These are phyloP conservation scores for Neurospora sp. DNA, from an alignment of 495 filamentous ascomycete genomes.

Conservation along the genomic window DNA sequence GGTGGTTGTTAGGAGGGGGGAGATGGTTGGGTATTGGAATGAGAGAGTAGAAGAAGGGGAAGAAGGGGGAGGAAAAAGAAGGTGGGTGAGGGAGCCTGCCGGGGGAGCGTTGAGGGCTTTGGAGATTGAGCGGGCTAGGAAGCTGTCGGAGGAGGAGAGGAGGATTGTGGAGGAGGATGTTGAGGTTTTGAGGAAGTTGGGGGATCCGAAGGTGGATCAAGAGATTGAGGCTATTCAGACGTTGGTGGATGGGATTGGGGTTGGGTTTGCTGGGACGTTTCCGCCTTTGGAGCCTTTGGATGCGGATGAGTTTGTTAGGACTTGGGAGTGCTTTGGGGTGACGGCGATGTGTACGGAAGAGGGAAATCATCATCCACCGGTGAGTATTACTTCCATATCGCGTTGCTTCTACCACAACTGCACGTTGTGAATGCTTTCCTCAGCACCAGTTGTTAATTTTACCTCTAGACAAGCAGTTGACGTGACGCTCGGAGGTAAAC, in stretches of 20 bases:
- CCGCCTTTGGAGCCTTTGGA: slow-evolving; percentile 1
- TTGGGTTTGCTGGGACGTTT: slow-evolving; percentile 5
- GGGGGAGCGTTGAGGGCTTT: slow-evolving; percentile 8
- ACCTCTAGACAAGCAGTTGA: not conserved
- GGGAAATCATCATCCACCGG: too few relatives aligned
- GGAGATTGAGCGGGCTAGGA: slow-evolving; percentile 16
- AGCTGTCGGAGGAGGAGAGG: slow-evolving; percentile 15
- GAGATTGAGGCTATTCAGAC: slow-evolving; percentile 20
- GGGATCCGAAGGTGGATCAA: slow-evolving; percentile 13
- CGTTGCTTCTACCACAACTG: too few relatives aligned
- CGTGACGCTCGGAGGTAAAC: not conserved
- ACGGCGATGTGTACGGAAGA: not conserved
- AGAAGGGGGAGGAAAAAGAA: not conserved
- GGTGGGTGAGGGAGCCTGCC: slow-evolving; percentile 1
- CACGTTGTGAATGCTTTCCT: too few relatives aligned
- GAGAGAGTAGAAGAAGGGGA: not conserved
- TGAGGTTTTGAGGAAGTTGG: slow-evolving; percentile 11
- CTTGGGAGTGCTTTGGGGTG: not conserved
- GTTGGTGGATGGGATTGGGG: slow-evolving; percentile 11
- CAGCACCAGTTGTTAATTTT: not conserved
- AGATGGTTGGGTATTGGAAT: slow-evolving; percentile 10
- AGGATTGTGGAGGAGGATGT: slow-evolving; percentile 12
- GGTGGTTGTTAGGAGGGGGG: not conserved
- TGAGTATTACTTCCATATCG: too few relatives aligned
- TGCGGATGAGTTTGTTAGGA: slow-evolving; percentile 7